Conservation (phyloP, 257 asterid species). For the Solanum raphanifolium region DNA sequence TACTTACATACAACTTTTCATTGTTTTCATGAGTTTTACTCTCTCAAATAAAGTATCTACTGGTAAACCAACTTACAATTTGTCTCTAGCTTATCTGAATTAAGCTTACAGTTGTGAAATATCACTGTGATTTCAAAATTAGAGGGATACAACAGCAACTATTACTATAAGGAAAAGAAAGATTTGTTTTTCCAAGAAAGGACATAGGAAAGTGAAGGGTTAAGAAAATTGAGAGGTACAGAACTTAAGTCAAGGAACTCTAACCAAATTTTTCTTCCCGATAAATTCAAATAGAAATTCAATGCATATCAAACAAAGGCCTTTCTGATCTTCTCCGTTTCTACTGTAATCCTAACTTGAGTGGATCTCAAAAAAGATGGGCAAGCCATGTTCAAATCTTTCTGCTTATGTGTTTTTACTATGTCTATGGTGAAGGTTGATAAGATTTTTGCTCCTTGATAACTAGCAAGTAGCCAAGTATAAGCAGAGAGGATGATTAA, state of each 20-base stretch:
- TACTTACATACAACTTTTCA: not conserved
- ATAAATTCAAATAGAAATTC: not conserved
- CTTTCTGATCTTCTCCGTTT: not conserved
- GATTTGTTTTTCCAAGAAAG: not conserved
- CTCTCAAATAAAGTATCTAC: not conserved
- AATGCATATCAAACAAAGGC: not conserved
- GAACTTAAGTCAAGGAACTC: not conserved
- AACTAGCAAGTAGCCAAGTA: not conserved
- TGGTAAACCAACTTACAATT: not conserved
- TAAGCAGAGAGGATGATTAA: not conserved
- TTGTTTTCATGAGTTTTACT: not conserved
- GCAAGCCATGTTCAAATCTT: not conserved
- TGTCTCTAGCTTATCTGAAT: not conserved
- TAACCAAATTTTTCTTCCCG: not conserved
- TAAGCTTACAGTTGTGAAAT: not conserved
- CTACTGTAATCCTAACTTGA: not conserved
- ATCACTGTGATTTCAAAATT: not conserved
- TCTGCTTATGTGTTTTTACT: not conserved
- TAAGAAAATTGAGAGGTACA: not conserved
- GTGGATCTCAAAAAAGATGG: not conserved
- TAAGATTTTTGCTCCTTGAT: not conserved
- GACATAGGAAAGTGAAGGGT: not conserved
- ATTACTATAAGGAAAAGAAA: not conserved
- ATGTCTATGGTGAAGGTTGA: not conserved
- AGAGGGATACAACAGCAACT: not conserved